Percentiles rank a stretch among this genome's conserved stretches.
phyloP scores from a whole-genome alignment of 2,329 filamentous ascomycete species.

The Dendryphion nanum region DNA sequence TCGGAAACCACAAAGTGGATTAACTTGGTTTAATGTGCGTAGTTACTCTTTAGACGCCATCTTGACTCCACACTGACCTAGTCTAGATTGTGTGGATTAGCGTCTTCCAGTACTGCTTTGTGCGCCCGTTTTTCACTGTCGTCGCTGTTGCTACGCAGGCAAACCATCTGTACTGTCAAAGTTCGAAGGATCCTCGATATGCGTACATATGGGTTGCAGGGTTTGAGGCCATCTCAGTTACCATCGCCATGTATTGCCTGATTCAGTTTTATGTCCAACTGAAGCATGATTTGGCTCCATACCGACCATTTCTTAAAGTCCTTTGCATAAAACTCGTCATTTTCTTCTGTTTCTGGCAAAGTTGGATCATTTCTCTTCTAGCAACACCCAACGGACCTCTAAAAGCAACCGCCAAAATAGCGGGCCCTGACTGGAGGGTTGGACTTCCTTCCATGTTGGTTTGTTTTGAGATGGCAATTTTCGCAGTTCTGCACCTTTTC shows the following conservation, averaged over 20 bases:
- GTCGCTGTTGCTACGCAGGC: conserved; percentile 72
- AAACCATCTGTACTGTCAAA: conserved; percentile 71
- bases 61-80: conserved; percentile 16
- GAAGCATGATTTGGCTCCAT: conserved; percentile 63
- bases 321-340: conserved; percentile 87
- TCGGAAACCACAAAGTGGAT: conserved; percentile 72
- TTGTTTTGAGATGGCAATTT: conserved; percentile 82
- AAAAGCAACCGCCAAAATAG: conserved; percentile 60
- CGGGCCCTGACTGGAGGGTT: conserved; percentile 74
- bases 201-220: conserved; percentile 80
- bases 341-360: conserved; percentile 88
- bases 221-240: conserved; percentile 70
- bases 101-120: conserved; percentile 83
- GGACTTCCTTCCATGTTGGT: conserved; percentile 76
- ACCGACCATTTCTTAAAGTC: conserved; percentile 76
- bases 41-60: neutral
- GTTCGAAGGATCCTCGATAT: conserved; percentile 73
- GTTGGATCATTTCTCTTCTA: conserved; percentile 58
- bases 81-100: conserved; percentile 70
- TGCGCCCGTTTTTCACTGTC: conserved; percentile 76
- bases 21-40: conserved; percentile 82
- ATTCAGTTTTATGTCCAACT: conserved; percentile 85
- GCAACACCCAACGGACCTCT: conserved; percentile 62
- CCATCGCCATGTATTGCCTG: conserved; percentile 84
- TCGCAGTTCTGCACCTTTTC: conserved; percentile 75